phyloP scores from a whole-genome alignment of 2,329 filamentous ascomycete species.

The Aspergillus thermomutatus region DNA sequence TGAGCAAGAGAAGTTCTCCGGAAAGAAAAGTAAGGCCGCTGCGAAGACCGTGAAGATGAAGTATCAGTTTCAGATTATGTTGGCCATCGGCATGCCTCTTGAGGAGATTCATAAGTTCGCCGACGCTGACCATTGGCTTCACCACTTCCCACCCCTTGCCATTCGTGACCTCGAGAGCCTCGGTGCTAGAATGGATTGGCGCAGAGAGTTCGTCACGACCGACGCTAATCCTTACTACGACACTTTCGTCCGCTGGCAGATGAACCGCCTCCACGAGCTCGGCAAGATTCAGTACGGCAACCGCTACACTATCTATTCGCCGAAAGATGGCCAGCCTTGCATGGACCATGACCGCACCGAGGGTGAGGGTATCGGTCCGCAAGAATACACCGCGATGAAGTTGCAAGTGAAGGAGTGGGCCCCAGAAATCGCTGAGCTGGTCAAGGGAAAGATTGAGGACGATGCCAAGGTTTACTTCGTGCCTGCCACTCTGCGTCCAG shows the following conservation, averaged over 20 bases:
- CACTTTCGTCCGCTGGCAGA: constrained; percentile 93
- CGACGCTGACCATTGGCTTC: constrained; percentile 86
- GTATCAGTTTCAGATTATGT: constrained; percentile 95
- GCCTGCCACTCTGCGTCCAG: constrained; percentile 85
- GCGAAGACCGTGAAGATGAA: constrained; percentile 90
- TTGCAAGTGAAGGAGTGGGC: constrained; percentile 89
- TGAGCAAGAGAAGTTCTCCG: constrained; percentile 85
- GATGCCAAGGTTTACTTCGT: constrained; percentile 82
- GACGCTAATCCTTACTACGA: constrained; percentile 97
- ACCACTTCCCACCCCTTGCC: constrained; percentile 83
- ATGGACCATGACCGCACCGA: constrained; percentile 82
- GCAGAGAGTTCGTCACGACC: constrained; percentile 87
- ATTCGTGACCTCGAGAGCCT: constrained; percentile 75
- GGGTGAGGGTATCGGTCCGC: constrained; percentile 77
- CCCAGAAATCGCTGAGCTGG: constrained; percentile 64
- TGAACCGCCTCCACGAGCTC: constrained; percentile 84
- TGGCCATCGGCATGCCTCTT: constrained; percentile 79
- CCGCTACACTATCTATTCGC: constrained; percentile 88
- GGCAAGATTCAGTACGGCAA: constrained; percentile 93
- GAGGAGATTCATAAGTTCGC: constrained; percentile 92
- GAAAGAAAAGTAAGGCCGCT: constrained; percentile 87
- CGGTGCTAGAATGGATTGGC: constrained; percentile 88
- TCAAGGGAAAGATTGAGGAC: constrained; percentile 75
- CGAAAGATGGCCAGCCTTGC: constrained; percentile 83
- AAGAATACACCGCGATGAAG: constrained; percentile 92